Conservation (phyloP, 2,329 filamentous ascomycete genomes). For the Neonectria coccinea region DNA sequence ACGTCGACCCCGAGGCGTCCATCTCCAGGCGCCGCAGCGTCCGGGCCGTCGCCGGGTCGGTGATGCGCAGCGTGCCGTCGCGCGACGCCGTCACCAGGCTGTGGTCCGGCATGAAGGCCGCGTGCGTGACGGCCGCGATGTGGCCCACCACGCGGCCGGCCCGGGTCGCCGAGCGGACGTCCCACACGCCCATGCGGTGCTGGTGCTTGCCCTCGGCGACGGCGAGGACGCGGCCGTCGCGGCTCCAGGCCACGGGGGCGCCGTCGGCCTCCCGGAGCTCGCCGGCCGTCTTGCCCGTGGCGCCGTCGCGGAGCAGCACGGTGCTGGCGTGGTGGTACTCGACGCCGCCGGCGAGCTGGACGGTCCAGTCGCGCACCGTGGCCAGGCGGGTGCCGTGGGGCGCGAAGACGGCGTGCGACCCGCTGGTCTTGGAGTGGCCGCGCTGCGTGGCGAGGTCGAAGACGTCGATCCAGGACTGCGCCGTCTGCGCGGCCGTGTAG, state of each 20-base stretch:
- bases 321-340: conserved; percentile 49
- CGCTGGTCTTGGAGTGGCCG: conserved; percentile 48
- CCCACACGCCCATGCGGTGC: conserved; percentile 50
- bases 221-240: conserved; percentile 48
- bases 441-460: conserved; percentile 47
- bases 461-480: conserved; percentile 53
- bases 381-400: conserved; percentile 42
- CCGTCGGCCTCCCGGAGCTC: conserved; percentile 49
- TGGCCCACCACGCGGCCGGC: conserved; percentile 51
- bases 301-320: conserved; percentile 48
- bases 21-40: conserved; percentile 55
- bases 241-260: conserved; percentile 50
- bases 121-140: conserved; percentile 53
- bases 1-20: conserved; percentile 37
- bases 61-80: conserved; percentile 55
- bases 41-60: conserved; percentile 46
- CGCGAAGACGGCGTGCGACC: conserved; percentile 48
- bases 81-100: conserved; percentile 52
- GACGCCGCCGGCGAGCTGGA: conserved; percentile 46
- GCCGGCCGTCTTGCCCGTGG: conserved; percentile 46
- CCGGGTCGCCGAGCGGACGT: conserved; percentile 44
- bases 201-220: conserved; percentile 45
- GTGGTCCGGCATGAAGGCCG: conserved; percentile 49
- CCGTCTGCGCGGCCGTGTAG: conserved; percentile 46
- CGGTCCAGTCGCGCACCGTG: conserved; percentile 48